Evolutionary conservation across 1,139 yeast genomes (phyloP).

Genomic region (Taphrina wiesneri): DNA sequence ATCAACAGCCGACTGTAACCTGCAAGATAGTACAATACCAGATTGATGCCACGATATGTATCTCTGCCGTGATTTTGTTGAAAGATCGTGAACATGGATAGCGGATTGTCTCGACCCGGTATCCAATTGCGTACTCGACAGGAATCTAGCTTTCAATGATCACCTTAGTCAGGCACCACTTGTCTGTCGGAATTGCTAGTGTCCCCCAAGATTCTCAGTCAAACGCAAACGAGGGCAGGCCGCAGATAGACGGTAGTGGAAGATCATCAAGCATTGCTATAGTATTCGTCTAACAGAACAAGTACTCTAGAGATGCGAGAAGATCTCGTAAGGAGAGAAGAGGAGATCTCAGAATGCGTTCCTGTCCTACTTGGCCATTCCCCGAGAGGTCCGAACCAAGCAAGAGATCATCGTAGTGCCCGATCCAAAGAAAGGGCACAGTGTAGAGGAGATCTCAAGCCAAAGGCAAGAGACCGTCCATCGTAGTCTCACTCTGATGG

Average conservation of each 20-base stretch:
- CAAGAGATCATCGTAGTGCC: slow-evolving; percentile 31
- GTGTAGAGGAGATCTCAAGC: slow-evolving; percentile 26
- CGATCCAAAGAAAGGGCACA: slow-evolving; percentile 1
- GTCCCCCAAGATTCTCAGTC: background rate
- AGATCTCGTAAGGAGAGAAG: background rate
- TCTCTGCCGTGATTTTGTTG: too few species aligned
- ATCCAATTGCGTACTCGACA: too few species aligned
- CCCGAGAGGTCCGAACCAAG: slow-evolving; percentile 21
- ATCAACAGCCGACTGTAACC: too few species aligned
- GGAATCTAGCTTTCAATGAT: too few species aligned
- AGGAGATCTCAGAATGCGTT: slow-evolving; percentile 27
- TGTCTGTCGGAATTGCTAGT: background rate
- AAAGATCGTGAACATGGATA: too few species aligned
- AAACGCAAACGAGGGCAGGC: too few species aligned
- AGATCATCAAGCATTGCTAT: background rate
- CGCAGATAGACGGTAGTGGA: too few species aligned
- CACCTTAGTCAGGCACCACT: background rate
- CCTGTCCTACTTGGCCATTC: slow-evolving; percentile 29
- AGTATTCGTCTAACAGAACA: background rate
- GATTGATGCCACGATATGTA: too few species aligned
- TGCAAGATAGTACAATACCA: too few species aligned
- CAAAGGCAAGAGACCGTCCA: slow-evolving; percentile 19
- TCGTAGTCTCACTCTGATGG: slow-evolving; percentile 32
- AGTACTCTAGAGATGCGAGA: slow-evolving; percentile 7
- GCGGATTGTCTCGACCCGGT: too few species aligned